phyloP scores from a whole-genome alignment of 768 basidiomycete genomes.

The Pleurotus salmoneostramineus region DNA sequence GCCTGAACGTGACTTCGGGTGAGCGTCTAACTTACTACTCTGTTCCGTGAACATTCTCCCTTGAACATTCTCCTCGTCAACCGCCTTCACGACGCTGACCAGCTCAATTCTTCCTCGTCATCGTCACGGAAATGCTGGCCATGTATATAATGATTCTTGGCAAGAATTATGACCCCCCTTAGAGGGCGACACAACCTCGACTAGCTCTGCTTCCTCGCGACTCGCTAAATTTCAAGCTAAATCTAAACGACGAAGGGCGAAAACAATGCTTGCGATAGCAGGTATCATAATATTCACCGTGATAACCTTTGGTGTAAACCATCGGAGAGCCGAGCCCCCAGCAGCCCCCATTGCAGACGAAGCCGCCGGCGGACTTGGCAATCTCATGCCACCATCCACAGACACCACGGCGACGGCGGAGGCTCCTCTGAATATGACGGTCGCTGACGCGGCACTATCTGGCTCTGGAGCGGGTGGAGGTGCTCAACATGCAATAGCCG shows the following conservation, averaged over 20 bases:
- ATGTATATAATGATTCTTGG: not conserved
- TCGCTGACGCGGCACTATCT: not conserved
- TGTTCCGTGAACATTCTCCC: no score
- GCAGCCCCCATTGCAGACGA: not conserved
- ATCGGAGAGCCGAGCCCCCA: not conserved
- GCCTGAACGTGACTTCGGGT: no score
- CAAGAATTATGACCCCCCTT: not conserved
- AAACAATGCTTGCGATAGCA: conserved; percentile 4
- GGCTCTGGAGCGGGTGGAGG: not conserved
- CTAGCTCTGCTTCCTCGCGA: not conserved
- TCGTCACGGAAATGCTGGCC: not conserved
- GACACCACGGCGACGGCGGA: not conserved
- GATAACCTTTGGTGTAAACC: not conserved
- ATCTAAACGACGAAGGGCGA: no score
- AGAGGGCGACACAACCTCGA: not conserved
- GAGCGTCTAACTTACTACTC: no score
- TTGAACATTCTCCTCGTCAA: no score
- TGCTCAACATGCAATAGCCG: not conserved
- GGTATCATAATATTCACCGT: conserved; percentile 4
- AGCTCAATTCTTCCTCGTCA: no score
- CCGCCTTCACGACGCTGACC: no score
- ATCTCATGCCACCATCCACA: not conserved
- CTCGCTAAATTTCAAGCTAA: not conserved
- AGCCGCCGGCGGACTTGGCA: not conserved
- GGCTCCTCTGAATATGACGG: not conserved